Percentiles rank a stretch among this genome's conserved stretches.
Evolutionary conservation across 352 stramenopile species (phyloP).

Genomic region (Pythium chondricola): DNA sequence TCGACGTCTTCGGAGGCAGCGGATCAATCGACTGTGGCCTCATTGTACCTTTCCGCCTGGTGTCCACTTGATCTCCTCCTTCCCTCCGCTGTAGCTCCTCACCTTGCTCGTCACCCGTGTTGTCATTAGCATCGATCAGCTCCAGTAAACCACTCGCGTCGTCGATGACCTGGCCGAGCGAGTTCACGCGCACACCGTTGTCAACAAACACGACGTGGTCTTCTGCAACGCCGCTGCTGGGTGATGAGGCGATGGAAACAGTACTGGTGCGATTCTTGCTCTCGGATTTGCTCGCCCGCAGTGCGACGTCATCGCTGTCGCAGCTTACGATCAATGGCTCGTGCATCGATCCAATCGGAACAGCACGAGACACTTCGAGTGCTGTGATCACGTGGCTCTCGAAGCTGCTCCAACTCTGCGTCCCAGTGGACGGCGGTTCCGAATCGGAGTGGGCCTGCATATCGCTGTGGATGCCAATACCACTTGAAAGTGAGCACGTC

Average conservation of each 20-base stretch:
- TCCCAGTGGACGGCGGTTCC: not conserved
- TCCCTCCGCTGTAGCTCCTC: no score
- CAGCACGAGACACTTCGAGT: not conserved
- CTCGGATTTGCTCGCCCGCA: no score
- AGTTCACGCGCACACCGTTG: slow-evolving; percentile 5
- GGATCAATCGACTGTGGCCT: no score
- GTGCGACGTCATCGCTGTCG: slow-evolving; percentile 2
- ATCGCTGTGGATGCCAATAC: slow-evolving; percentile 3
- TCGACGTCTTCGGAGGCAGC: no score
- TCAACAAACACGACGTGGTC: slow-evolving; percentile 8
- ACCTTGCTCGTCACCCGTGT: no score
- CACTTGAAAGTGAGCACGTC: slow-evolving; percentile 13
- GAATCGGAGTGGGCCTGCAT: not conserved
- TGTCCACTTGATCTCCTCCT: no score
- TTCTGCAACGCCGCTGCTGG: not conserved
- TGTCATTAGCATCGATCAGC: no score
- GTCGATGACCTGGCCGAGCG: not conserved
- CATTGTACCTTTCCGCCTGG: no score
- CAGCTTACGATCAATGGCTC: slow-evolving; percentile 1
- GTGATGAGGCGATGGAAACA: no score
- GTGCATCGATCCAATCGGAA: not conserved
- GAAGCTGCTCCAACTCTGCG: slow-evolving; percentile 10
- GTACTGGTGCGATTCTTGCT: no score
- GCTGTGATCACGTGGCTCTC: slow-evolving; percentile 13
- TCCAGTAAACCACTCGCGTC: not conserved